Conservation (phyloP, 345 rosid genomes). For the Eucalyptus regnans region DNA sequence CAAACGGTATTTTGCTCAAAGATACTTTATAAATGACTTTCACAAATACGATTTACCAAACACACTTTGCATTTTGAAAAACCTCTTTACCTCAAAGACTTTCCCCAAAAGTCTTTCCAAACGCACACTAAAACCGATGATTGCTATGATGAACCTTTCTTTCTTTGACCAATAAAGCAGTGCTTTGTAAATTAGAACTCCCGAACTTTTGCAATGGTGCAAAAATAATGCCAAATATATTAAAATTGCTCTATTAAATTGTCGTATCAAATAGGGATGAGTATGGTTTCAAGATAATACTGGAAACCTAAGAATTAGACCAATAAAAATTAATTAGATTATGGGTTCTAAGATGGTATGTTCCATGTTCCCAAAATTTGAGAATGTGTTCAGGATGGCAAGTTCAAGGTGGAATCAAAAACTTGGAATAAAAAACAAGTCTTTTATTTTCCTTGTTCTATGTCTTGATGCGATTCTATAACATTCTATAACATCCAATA, state of each 20-base stretch:
- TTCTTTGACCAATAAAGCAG: neutral
- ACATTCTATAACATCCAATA: fast-evolving
- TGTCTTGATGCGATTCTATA: fast-evolving
- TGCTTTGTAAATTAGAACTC: neutral
- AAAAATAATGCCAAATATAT: neutral
- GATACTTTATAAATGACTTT: no score
- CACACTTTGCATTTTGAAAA: no score
- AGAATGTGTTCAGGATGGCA: fast-evolving
- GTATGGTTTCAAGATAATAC: fast-evolving
- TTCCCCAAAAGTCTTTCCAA: no score
- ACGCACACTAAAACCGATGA: neutral
- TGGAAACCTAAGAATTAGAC: no score
- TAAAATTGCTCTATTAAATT: neutral
- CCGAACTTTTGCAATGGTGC: neutral
- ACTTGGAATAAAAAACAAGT: no score
- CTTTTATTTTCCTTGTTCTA: no score
- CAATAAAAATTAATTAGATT: no score
- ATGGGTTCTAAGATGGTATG: neutral
- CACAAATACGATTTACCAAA: no score
- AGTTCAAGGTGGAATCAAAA: fast-evolving
- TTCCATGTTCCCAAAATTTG: no score
- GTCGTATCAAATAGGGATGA: fast-evolving
- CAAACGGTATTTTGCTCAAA: no score
- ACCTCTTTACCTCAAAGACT: no score
- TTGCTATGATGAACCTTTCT: neutral